These are phyloP conservation scores for Fusarium secorum DNA, from an alignment of 2,329 filamentous ascomycete species.

Conservation along the genomic window DNA sequence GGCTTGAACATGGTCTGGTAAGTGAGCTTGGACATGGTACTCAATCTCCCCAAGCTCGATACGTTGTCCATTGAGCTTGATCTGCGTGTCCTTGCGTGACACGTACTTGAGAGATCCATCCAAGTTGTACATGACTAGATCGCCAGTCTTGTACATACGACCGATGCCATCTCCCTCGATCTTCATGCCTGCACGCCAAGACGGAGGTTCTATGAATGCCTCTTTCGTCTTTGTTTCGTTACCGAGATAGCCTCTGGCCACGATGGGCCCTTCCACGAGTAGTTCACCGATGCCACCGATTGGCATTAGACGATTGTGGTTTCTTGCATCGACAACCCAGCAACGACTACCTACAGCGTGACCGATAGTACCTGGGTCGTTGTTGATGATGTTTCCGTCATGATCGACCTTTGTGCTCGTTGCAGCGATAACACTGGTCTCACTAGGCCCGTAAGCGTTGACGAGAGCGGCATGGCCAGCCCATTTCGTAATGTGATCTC, in stretches of 20 bases:
- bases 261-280: conserved; percentile 21
- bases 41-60: conserved; percentile 60
- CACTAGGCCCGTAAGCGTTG: conserved; percentile 31
- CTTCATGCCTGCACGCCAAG: conserved; percentile 46
- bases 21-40: conserved; percentile 50
- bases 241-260: conserved; percentile 20
- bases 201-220: conserved; percentile 52
- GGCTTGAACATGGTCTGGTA: conserved; percentile 52
- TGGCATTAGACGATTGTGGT: conserved; percentile 17
- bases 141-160: conserved; percentile 57
- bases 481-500: conserved; percentile 23
- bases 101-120: conserved; percentile 55
- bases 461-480: conserved; percentile 11
- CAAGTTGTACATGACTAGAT: conserved; percentile 53
- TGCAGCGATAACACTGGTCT: conserved; percentile 8
- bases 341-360: conserved; percentile 6
- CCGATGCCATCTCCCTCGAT: neutral
- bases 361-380: conserved; percentile 7
- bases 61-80: conserved; percentile 67
- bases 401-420: conserved; percentile 6
- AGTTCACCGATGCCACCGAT: conserved; percentile 15
- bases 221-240: conserved; percentile 18
- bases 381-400: neutral
- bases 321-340: conserved; percentile 5
- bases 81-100: conserved; percentile 65